Base-by-base conservation (phyloP, 352 stramenopile species). In the Phytopythium mirpurense region DNA sequence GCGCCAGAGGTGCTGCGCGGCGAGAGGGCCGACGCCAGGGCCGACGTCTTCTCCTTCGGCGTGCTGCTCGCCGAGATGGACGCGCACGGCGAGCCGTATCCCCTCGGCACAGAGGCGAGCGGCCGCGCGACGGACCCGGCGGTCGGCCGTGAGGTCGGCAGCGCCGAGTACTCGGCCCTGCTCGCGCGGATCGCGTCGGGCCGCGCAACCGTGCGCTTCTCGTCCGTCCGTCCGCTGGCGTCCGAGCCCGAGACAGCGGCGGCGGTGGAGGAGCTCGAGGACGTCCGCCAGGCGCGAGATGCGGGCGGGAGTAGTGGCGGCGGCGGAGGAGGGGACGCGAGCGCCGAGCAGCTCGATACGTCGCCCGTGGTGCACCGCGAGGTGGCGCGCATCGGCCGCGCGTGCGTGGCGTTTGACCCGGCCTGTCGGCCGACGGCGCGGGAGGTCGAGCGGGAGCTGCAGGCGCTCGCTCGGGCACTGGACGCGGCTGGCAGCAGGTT, bases 11-110 rank as follows among this genome's bases (percentile, higher is more conserved):
- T 80, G 23, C 68, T 78, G 56, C 50, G 67, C 2, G 70, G 72
- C 10, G 62, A 70, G 36, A 57, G 62, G 12, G 74, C 62, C 29
- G 74, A 70, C 41, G 60, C 72, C 3, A 72, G 68, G 56, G 65
- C 70, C 43, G 75, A 87, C 60, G 50, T 86, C 8, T 87, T 78
- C 43, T 78, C 70, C 12, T 72, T 86, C 36, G 75, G 72, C 35
- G 57, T 86, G n/a, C 47, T 86, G 51, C 54, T 86, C 2, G 72
- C 70, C 2, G 75, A 83, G 54, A 49, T 86, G 19, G 75, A 83
- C 54, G 65, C 70, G 26, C 27, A 60, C 0, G 49, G 57, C 11
- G 16, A 50, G 1, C 55, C 60, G 15, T 73, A 73, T 48, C 57
- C 34, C 54, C n/a, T n/a, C n/a, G n/a, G n/a, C n/a, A n/a, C n/a